These are phyloP conservation scores for Herpetospermum pedunculosum DNA, from an alignment of 306 rosid genomes.

Conservation along the genomic window DNA sequence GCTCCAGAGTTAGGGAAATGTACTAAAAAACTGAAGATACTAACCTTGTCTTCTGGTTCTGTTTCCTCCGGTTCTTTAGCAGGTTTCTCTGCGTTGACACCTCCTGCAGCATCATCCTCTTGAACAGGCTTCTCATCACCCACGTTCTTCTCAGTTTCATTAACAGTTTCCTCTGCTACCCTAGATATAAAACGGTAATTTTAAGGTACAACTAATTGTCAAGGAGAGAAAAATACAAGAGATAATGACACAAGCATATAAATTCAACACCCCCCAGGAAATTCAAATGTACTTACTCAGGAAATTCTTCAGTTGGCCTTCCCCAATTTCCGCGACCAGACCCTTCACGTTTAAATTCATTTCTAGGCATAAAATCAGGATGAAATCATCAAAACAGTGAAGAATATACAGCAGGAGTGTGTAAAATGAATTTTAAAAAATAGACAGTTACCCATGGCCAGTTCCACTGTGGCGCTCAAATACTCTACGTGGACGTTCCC, in stretches of 20 bases:
- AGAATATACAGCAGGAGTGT: background rate
- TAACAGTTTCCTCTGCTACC: slow-evolving; percentile 49
- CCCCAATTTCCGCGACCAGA: slow-evolving; percentile 98
- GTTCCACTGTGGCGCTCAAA: slow-evolving; percentile 92
- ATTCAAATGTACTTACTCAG: slow-evolving; percentile 28
- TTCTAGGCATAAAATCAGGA: slow-evolving; percentile 29
- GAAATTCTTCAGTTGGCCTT: slow-evolving; percentile 49
- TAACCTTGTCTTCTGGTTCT: slow-evolving; percentile 81
- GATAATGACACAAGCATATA: background rate
- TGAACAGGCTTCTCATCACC: slow-evolving; percentile 64
- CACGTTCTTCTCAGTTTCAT: slow-evolving; percentile 51
- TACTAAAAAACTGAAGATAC: background rate
- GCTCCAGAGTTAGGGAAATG: background rate
- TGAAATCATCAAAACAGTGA: background rate
- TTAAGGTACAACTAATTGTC: background rate
- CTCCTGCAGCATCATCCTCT: slow-evolving; percentile 37
- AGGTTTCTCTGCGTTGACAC: slow-evolving; percentile 42
- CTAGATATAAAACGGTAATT: slow-evolving; percentile 16
- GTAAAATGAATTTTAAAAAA: background rate
- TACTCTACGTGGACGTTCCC: slow-evolving; percentile 51
- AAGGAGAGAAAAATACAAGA: background rate
- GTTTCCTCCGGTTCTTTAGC: slow-evolving; percentile 54
- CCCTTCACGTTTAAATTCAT: slow-evolving; percentile 72
- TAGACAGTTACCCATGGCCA: slow-evolving; percentile 58
- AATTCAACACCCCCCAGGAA: background rate